phyloP scores from a whole-genome alignment of 2,329 filamentous ascomycete genomes.

The Sporothrix humicola region DNA sequence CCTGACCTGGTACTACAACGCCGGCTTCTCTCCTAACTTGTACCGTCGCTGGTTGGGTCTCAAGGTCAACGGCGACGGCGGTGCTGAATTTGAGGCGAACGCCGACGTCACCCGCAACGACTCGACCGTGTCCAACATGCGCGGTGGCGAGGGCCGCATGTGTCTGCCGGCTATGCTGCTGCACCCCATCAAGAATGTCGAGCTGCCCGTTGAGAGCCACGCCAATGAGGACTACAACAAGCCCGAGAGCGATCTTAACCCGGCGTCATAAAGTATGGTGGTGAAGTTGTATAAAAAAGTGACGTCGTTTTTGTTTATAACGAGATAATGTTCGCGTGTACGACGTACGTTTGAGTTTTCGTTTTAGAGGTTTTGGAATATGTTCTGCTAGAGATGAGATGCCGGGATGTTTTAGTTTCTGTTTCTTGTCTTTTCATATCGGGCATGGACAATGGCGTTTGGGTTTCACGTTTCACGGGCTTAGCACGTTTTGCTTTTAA shows the following conservation, averaged over 20 bases:
- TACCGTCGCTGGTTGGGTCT: slow-evolving; percentile 88
- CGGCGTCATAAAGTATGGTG: slow-evolving; percentile 46
- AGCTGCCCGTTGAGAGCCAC: slow-evolving; percentile 66
- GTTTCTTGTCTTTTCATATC: slow-evolving; percentile 6
- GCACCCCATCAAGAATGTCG: slow-evolving; percentile 83
- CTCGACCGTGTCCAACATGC: slow-evolving; percentile 57
- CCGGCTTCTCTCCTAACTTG: slow-evolving; percentile 78
- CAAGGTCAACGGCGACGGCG: slow-evolving; percentile 77
- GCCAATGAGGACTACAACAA: slow-evolving; percentile 55
- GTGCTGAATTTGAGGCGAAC: slow-evolving; percentile 74
- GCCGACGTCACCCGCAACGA: slow-evolving; percentile 59
- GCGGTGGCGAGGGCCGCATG: slow-evolving; percentile 80
- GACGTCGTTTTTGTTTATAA: slow-evolving; percentile 14
- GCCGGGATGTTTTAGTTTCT: slow-evolving; percentile 11
- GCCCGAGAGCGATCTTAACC: slow-evolving; percentile 58
- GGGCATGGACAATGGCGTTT: slow-evolving; percentile 29
- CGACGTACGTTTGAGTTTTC: not conserved
- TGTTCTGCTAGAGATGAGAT: slow-evolving; percentile 14
- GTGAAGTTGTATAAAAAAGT: not conserved
- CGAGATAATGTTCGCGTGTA: slow-evolving; percentile 17
- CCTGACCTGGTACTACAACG: slow-evolving; percentile 91
- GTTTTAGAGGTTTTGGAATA: not conserved
- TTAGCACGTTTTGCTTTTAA: slow-evolving; percentile 2
- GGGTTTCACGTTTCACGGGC: not conserved
- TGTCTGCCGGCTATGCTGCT: slow-evolving; percentile 88